A percentile compares a stretch with the other conserved stretches of the same genome.
Evolutionary conservation across 1,284 basidiomycete species (phyloP).

Genomic region (Rhodotorula glutinis): DNA sequence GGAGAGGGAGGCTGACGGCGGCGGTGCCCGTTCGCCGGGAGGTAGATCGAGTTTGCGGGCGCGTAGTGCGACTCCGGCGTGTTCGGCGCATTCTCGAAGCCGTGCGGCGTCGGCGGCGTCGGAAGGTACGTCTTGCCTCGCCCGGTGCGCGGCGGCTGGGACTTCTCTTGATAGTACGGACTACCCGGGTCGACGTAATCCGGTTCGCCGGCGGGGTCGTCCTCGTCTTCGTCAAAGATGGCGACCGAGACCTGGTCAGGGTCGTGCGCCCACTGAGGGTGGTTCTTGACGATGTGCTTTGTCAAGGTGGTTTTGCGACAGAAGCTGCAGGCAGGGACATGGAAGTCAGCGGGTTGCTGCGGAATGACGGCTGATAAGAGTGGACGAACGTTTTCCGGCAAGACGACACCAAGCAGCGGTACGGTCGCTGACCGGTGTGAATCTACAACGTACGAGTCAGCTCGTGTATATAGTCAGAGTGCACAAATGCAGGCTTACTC

Average conservation of each 20-base stretch:
- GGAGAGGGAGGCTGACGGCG: background rate
- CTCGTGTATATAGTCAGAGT: background rate
- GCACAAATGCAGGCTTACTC: conserved; percentile 44
- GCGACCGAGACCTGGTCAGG: conserved; percentile 13
- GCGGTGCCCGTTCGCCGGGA: background rate
- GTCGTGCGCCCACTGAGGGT: conserved; percentile 28
- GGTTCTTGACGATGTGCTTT: conserved; percentile 50
- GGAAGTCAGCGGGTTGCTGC: background rate
- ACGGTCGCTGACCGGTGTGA: conserved; percentile 50
- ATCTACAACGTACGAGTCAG: background rate
- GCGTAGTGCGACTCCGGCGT: background rate
- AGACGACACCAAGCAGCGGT: conserved; percentile 44
- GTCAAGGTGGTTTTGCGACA: conserved; percentile 52
- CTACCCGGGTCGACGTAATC: background rate
- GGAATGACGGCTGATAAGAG: background rate
- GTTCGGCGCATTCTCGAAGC: background rate
- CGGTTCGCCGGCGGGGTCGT: no score
- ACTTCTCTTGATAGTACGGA: background rate
- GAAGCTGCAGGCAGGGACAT: conserved; percentile 34
- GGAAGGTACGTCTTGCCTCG: background rate
- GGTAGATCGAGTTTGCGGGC: conserved; percentile 2
- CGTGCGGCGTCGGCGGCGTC: background rate
- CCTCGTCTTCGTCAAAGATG: conserved; percentile 1
- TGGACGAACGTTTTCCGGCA: conserved; percentile 42
- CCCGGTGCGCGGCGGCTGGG: background rate